A percentile compares a stretch with the other conserved stretches of the same genome.
These are phyloP conservation scores for Austroboletus niveus DNA, from an alignment of 1,284 basidiomycete genomes.

Conservation along the genomic window DNA sequence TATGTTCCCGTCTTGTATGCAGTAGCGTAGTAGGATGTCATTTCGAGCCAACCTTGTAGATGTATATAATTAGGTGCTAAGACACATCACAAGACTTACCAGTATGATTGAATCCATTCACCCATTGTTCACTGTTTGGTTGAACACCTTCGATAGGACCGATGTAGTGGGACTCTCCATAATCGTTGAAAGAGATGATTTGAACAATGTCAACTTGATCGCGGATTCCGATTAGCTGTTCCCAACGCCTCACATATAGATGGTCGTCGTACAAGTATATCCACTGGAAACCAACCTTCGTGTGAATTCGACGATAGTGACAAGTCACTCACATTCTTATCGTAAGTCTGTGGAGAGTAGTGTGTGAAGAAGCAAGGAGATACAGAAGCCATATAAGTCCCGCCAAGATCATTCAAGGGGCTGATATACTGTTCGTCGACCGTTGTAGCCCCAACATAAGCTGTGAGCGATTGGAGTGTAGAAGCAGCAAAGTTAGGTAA, in stretches of 20 bases:
- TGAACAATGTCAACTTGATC: slow-evolving; percentile 60
- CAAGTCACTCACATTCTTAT: slow-evolving; percentile 69
- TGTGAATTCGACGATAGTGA: slow-evolving; percentile 5
- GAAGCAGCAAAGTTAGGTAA: slow-evolving; percentile 29
- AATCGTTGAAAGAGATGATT: slow-evolving; percentile 65
- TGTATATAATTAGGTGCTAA: neutral
- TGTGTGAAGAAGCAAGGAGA: slow-evolving; percentile 83
- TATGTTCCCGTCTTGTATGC: slow-evolving; percentile 76
- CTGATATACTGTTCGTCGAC: slow-evolving; percentile 48
- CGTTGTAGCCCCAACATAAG: slow-evolving; percentile 45
- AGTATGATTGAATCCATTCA: slow-evolving; percentile 61
- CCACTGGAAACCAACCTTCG: slow-evolving; percentile 36
- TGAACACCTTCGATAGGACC: slow-evolving; percentile 68
- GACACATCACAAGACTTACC: slow-evolving; percentile 36
- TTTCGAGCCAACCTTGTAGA: slow-evolving; percentile 54
- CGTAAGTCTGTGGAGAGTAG: slow-evolving; percentile 59
- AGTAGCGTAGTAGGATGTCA: slow-evolving; percentile 68
- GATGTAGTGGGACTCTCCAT: slow-evolving; percentile 59
- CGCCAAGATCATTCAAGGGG: slow-evolving; percentile 34
- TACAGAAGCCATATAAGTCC: slow-evolving; percentile 41
- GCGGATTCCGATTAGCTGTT: slow-evolving; percentile 61
- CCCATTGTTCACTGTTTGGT: slow-evolving; percentile 64
- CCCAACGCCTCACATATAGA: slow-evolving; percentile 74
- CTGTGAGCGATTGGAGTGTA: slow-evolving; percentile 37
- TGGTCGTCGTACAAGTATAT: slow-evolving; percentile 70